phyloP scores from a whole-genome alignment of 2,329 filamentous ascomycete species.

The Aspergillus jensenii region DNA sequence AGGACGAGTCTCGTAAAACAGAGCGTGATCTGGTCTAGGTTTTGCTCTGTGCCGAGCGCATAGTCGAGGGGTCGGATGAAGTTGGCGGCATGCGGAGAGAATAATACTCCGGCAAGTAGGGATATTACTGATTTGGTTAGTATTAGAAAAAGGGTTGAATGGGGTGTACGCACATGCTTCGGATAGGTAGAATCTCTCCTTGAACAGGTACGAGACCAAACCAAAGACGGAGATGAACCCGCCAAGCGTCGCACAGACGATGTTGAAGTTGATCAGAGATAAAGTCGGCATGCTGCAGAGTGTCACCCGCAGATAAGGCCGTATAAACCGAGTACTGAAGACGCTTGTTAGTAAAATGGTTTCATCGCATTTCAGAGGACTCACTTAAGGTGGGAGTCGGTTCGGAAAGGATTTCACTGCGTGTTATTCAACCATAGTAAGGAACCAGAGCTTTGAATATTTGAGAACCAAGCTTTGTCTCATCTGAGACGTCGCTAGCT shows the following conservation, averaged over 20 bases:
- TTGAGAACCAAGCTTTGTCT: constrained; percentile 6
- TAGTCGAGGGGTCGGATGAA: constrained; percentile 75
- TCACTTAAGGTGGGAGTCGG: neutral
- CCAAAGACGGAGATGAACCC: constrained; percentile 91
- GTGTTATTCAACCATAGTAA: constrained; percentile 42
- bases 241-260: constrained; percentile 75
- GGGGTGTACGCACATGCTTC: constrained; percentile 70
- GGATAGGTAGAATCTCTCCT: constrained; percentile 87
- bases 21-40: constrained; percentile 71
- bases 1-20: constrained; percentile 85
- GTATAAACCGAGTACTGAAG: neutral
- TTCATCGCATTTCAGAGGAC: neutral
- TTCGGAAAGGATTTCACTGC: constrained; percentile 10
- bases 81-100: constrained; percentile 76
- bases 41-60: constrained; percentile 56
- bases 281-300: constrained; percentile 57
- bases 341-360: neutral
- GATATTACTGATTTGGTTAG: constrained; percentile 67
- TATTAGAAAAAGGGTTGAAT: neutral
- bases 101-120: constrained; percentile 72
- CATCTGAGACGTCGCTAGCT: constrained; percentile 14
- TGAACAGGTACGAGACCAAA: constrained; percentile 82
- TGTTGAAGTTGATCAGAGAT: constrained; percentile 75
- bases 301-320: neutral
- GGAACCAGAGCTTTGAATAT: neutral